phyloP scores from a whole-genome alignment of 2,329 filamentous ascomycete genomes.

The Claviceps monticola region DNA sequence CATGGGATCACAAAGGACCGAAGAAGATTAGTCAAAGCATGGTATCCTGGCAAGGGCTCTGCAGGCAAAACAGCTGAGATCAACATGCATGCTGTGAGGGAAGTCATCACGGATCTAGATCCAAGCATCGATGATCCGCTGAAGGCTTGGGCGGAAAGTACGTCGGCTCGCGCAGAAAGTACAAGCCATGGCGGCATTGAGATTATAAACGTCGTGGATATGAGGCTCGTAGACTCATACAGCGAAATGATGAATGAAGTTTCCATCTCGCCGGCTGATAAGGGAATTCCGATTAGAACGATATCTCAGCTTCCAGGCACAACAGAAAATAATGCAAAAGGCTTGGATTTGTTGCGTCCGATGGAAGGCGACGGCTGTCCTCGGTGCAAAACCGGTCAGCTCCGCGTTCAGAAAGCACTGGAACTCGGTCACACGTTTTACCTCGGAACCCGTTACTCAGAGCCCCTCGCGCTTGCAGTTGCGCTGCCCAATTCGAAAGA shows the following conservation, averaged over 20 bases:
- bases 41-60: constrained; percentile 36
- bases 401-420: constrained; percentile 59
- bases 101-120: constrained; percentile 53
- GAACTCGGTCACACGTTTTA: constrained; percentile 94
- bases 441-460: constrained; percentile 77
- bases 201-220: constrained; percentile 23
- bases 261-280: constrained; percentile 12
- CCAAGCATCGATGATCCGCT: constrained; percentile 49
- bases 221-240: constrained; percentile 15
- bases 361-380: constrained; percentile 59
- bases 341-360: constrained; percentile 50
- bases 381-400: constrained; percentile 46
- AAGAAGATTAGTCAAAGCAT: constrained; percentile 54
- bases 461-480: constrained; percentile 54
- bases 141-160: constrained; percentile 34
- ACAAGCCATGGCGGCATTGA: background rate
- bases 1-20: constrained; percentile 54
- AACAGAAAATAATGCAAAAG: constrained; percentile 14
- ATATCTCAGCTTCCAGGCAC: constrained; percentile 2
- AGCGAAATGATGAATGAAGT: constrained; percentile 12
- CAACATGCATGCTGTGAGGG: constrained; percentile 49
- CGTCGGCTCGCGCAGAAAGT: constrained; percentile 9
- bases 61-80: constrained; percentile 20
- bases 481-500: constrained; percentile 19
- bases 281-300: background rate